phyloP scores from a whole-genome alignment of 257 asterid species.

The Rhazya stricta region DNA sequence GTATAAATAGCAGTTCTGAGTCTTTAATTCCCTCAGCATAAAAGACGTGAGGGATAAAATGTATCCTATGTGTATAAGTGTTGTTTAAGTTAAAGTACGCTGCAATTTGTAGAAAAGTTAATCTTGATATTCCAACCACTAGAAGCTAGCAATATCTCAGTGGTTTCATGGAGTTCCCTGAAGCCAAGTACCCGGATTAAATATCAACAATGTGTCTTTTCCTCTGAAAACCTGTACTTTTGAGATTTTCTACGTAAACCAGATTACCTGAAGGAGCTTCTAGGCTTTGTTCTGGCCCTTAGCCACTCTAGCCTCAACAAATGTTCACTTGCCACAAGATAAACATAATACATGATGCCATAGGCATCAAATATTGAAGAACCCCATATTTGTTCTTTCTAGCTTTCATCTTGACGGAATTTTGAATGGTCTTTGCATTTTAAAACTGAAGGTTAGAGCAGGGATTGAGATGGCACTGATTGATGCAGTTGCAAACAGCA shows the following conservation, averaged over 20 bases:
- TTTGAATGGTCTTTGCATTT: conserved; percentile 14
- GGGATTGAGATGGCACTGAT: conserved; percentile 95
- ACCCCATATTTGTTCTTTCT: background rate
- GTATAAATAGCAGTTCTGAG: conserved; percentile 1
- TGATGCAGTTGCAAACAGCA: conserved; percentile 84
- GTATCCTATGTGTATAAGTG: too few species aligned
- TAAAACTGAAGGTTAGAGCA: conserved; percentile 76
- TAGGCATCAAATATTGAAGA: background rate
- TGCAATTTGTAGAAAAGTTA: background rate
- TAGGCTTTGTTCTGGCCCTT: background rate
- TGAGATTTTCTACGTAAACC: background rate
- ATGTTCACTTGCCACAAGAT: background rate
- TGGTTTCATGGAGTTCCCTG: background rate
- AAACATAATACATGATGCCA: background rate
- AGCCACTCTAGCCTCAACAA: background rate
- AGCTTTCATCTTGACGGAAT: background rate
- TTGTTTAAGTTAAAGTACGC: background rate
- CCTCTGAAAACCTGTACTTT: background rate
- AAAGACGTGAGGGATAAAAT: background rate
- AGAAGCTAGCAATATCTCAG: background rate
- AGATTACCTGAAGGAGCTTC: conserved; percentile 1
- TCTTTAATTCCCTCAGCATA: background rate
- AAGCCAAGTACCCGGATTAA: background rate
- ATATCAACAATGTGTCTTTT: background rate
- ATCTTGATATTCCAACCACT: background rate